Evolutionary conservation across 177 flowering plant genomes (phyloP).

Genomic region (Vitis hybrid): DNA sequence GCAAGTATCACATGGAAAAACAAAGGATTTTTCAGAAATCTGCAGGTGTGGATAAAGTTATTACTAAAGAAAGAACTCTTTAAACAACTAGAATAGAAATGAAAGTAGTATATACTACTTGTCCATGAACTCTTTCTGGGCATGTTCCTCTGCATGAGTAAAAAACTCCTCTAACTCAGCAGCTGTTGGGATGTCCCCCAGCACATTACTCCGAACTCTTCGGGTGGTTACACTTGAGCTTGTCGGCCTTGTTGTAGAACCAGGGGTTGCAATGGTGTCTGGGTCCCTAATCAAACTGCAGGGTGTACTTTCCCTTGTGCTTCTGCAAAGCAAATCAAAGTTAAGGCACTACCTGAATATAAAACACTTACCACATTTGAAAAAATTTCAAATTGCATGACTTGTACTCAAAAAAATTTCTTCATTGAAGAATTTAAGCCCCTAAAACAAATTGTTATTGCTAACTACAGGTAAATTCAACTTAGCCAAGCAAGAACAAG

Average conservation of each 20-base stretch:
- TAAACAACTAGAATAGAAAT: neutral
- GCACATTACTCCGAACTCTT: conserved; percentile 32
- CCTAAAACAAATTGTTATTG: too few relatives aligned
- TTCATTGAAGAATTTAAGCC: too few relatives aligned
- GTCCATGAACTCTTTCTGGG: conserved; percentile 56
- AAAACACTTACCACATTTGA: neutral
- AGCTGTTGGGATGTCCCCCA: conserved; percentile 49
- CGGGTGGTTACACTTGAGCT: conserved; percentile 21
- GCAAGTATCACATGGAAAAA: conserved; percentile 10
- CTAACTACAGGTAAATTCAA: neutral
- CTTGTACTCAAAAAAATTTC: too few relatives aligned
- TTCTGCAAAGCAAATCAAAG: conserved; percentile 36
- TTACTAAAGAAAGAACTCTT: neutral
- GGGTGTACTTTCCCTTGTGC: conserved; percentile 81
- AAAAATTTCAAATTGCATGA: too few relatives aligned
- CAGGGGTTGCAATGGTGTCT: conserved; percentile 49
- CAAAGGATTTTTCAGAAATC: neutral
- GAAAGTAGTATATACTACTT: conserved; percentile 41
- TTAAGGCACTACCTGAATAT: neutral
- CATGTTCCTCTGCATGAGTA: conserved; percentile 60
- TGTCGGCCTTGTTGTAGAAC: conserved; percentile 61
- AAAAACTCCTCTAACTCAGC: conserved; percentile 85
- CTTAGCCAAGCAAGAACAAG: neutral
- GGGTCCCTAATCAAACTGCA: conserved; percentile 59
- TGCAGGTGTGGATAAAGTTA: neutral